Evolutionary conservation across 805 yeast species (phyloP).

Genomic region (Candida nitratophila): DNA sequence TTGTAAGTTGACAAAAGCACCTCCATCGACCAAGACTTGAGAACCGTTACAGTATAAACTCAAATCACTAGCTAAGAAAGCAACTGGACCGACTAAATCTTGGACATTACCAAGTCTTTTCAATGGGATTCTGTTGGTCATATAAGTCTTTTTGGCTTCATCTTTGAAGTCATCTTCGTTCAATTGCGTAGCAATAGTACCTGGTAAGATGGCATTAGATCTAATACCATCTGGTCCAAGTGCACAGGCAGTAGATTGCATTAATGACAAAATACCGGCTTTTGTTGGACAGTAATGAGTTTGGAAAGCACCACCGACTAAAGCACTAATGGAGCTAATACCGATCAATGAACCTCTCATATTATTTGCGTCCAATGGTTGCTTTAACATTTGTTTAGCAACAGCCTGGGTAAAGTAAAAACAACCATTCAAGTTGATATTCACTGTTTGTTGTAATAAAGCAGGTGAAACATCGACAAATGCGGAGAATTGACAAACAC

Average conservation of each 20-base stretch:
- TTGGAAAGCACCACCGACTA: slow-evolving; percentile 39
- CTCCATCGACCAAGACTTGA: slow-evolving; percentile 38
- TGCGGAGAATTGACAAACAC: slow-evolving; percentile 34
- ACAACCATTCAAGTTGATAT: slow-evolving; percentile 36
- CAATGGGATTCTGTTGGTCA: slow-evolving; percentile 34
- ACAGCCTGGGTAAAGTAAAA: slow-evolving; percentile 41
- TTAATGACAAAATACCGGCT: slow-evolving; percentile 37
- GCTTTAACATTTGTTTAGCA: slow-evolving; percentile 35
- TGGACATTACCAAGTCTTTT: slow-evolving; percentile 31
- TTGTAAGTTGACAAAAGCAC: slow-evolving; percentile 40
- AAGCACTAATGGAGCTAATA: slow-evolving; percentile 33
- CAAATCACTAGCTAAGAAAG: slow-evolving; percentile 32
- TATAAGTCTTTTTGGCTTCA: slow-evolving; percentile 26
- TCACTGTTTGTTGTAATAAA: slow-evolving; percentile 27
- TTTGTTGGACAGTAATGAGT: slow-evolving; percentile 43
- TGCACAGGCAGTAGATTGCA: slow-evolving; percentile 37
- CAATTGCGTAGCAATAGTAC: slow-evolving; percentile 34
- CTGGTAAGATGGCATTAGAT: slow-evolving; percentile 39
- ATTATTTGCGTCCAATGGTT: slow-evolving; percentile 20
- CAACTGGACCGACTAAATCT: slow-evolving; percentile 37
- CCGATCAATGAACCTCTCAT: slow-evolving; percentile 43
- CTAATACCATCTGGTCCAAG: slow-evolving; percentile 36
- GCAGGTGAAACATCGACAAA: slow-evolving; percentile 35
- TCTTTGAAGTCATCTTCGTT: slow-evolving; percentile 36
- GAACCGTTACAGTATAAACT: slow-evolving; percentile 33